Conservation (phyloP, 2,329 filamentous ascomycete genomes). For the Colletotrichum lupini region DNA sequence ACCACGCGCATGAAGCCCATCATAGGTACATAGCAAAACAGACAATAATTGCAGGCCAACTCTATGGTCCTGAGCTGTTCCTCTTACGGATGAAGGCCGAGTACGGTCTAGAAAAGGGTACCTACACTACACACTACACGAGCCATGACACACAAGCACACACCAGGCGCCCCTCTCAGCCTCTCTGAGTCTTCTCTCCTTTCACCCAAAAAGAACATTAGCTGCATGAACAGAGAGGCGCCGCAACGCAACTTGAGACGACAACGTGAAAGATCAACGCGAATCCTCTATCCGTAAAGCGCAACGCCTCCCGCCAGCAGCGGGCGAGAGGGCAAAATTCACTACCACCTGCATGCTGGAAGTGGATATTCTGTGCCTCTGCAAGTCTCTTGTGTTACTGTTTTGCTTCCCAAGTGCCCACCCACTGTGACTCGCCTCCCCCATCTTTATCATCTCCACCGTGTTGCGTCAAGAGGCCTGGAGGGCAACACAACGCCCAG, state of each 20-base stretch:
- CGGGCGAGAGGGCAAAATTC: not conserved
- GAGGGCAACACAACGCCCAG: not conserved
- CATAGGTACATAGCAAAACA: conserved; percentile 13
- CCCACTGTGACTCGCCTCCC: not conserved
- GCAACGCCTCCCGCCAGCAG: conserved; percentile 11
- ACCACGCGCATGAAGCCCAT: conserved; percentile 7
- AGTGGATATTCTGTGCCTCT: conserved; percentile 14
- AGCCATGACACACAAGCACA: not conserved
- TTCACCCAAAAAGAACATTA: conserved; percentile 2
- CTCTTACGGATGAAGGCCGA: conserved; percentile 16
- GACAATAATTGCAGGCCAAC: not conserved
- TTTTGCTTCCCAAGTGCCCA: no score
- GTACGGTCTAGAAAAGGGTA: conserved; percentile 2
- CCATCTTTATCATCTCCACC: conserved; percentile 1
- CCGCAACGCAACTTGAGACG: conserved; percentile 29
- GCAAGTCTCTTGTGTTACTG: not conserved
- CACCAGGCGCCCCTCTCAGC: not conserved
- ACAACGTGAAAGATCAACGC: conserved; percentile 7
- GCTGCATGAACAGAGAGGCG: conserved; percentile 28
- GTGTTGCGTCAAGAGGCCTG: not conserved
- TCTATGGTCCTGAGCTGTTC: not conserved
- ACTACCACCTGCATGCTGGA: not conserved
- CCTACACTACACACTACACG: not conserved
- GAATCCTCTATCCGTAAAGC: no score
- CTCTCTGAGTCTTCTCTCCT: not conserved